These are phyloP conservation scores for Paraphaeosphaeria minitans DNA, from an alignment of 2,329 filamentous ascomycete genomes.

Conservation along the genomic window DNA sequence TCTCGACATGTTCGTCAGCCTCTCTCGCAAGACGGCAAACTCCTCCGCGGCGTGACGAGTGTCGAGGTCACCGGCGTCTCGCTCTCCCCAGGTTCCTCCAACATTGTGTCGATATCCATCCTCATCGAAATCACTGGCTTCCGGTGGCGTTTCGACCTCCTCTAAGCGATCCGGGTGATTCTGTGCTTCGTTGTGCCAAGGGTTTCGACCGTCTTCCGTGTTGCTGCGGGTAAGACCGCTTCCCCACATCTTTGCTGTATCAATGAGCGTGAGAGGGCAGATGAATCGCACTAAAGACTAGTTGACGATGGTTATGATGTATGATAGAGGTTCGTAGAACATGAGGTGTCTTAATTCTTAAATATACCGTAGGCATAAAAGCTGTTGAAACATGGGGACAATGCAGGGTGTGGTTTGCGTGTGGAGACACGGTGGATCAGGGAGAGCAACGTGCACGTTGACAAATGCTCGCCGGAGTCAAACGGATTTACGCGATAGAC, in stretches of 20 bases:
- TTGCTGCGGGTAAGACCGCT: slow-evolving; percentile 7
- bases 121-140: slow-evolving; percentile 26
- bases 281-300: background rate
- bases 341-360: background rate
- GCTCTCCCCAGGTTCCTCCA: slow-evolving; percentile 67
- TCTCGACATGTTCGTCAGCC: slow-evolving; percentile 60
- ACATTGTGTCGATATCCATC: slow-evolving; percentile 38
- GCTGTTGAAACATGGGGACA: background rate
- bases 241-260: slow-evolving; percentile 12
- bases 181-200: slow-evolving; percentile 43
- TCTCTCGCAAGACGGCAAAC: slow-evolving; percentile 61
- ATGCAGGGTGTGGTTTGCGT: background rate
- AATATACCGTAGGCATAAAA: background rate
- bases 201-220: slow-evolving; percentile 35
- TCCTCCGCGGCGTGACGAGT: slow-evolving; percentile 63
- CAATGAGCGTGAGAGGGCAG: background rate
- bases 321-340: background rate
- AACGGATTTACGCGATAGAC: slow-evolving; percentile 5
- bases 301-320: background rate
- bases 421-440: slow-evolving; percentile 1
- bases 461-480: slow-evolving; percentile 6
- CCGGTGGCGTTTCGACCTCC: slow-evolving; percentile 16
- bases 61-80: slow-evolving; percentile 60
- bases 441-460: slow-evolving; percentile 2
- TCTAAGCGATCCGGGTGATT: slow-evolving; percentile 25